Evolutionary conservation across 768 basidiomycete genomes (phyloP).

Genomic region (Sporobolomyces phaffii): DNA sequence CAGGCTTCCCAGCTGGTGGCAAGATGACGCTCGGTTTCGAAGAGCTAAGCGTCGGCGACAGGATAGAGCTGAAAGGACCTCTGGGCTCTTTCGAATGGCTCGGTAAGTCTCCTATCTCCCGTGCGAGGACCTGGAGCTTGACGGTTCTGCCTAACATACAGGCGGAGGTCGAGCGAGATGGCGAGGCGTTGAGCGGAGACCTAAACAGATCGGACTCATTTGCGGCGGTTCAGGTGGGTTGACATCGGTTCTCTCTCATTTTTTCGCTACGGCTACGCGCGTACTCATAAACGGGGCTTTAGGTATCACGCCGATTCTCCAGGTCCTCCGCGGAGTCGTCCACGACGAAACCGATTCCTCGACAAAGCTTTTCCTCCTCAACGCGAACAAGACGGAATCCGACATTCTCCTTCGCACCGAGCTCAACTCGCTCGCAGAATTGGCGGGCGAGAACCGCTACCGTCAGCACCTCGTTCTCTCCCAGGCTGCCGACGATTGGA

Average conservation of each 20-base stretch:
- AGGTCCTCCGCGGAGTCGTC: constrained; percentile 54
- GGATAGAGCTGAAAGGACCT: constrained; percentile 58
- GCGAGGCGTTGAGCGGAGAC: constrained; percentile 46
- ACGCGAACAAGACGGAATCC: constrained; percentile 51
- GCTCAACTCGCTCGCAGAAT: constrained; percentile 49
- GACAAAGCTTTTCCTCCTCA: constrained; percentile 53
- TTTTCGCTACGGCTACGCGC: too few relatives aligned
- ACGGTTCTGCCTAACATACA: too few relatives aligned
- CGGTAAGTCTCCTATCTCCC: too few relatives aligned
- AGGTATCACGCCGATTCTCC: constrained; percentile 59
- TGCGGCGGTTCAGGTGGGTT: constrained; percentile 56
- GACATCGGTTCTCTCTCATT: not conserved
- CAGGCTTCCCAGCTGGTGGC: constrained; percentile 50
- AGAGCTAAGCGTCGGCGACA: constrained; percentile 53
- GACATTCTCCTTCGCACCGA: constrained; percentile 57
- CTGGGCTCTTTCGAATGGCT: constrained; percentile 57
- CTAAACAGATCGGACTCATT: constrained; percentile 54
- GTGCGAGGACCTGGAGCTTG: too few relatives aligned
- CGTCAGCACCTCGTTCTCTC: constrained; percentile 53
- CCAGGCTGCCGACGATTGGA: constrained; percentile 48
- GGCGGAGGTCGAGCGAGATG: constrained; percentile 42
- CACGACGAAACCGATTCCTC: constrained; percentile 47
- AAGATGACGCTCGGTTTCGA: constrained; percentile 54
- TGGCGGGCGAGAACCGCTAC: constrained; percentile 43
- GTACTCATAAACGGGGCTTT: too few relatives aligned